Conservation (phyloP, 2,329 filamentous ascomycete genomes). For the Diaporthe aspalathi region DNA sequence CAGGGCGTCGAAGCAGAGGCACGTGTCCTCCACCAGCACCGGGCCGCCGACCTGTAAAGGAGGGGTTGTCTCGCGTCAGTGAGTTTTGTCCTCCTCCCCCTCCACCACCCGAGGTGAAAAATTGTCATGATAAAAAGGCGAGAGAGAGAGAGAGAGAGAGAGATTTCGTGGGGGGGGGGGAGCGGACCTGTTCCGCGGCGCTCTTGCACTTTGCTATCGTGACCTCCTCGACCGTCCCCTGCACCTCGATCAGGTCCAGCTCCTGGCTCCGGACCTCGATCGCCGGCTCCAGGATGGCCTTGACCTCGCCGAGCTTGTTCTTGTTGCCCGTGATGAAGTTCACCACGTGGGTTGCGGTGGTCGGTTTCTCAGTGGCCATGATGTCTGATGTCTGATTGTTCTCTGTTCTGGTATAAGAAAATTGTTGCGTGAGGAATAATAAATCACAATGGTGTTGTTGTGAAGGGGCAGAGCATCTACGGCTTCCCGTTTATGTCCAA, state of each 20-base stretch:
- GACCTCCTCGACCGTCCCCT: constrained; percentile 92
- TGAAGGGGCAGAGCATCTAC: neutral
- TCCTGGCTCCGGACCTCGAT: constrained; percentile 80
- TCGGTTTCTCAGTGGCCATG: constrained; percentile 60
- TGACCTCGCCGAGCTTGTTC: constrained; percentile 92
- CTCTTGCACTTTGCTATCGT: constrained; percentile 86
- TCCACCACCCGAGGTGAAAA: too few relatives aligned
- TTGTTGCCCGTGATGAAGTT: constrained; percentile 98
- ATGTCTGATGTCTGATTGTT: constrained; percentile 26
- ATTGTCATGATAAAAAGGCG: too few relatives aligned
- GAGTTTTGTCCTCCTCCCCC: too few relatives aligned
- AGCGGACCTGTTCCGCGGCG: constrained; percentile 77
- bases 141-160: too few relatives aligned
- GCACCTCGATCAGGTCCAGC: constrained; percentile 88
- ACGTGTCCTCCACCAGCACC: constrained; percentile 95
- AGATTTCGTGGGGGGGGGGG: too few relatives aligned
- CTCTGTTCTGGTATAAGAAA: neutral
- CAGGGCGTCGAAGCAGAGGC: constrained; percentile 90
- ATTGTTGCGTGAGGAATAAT: neutral
- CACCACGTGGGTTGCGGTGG: constrained; percentile 56
- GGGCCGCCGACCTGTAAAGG: constrained; percentile 77
- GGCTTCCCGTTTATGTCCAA: neutral
- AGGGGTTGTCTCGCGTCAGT: neutral
- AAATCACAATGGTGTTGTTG: neutral
- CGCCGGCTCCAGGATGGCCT: constrained; percentile 81